Conservation (phyloP, 2,329 filamentous ascomycete species). For the Grosmannia serpens region DNA sequence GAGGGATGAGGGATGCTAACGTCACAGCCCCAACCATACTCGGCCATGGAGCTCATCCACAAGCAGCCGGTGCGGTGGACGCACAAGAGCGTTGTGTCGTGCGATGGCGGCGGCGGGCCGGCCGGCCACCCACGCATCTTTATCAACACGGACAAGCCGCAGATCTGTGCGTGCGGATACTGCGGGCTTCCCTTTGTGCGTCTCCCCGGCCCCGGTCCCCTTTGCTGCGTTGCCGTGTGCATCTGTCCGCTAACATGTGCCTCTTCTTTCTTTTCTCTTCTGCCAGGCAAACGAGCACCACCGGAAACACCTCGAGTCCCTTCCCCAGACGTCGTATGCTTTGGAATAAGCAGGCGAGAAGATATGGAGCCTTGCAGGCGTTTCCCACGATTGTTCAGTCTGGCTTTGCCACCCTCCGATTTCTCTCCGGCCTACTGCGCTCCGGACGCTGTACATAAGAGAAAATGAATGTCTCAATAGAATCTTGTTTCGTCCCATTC, state of each 20-base stretch:
- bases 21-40: slow-evolving; percentile 67
- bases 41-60: slow-evolving; percentile 93
- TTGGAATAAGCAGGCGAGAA: slow-evolving; percentile 30
- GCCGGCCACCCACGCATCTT: slow-evolving; percentile 86
- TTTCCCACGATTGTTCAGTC: too few species aligned
- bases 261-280: neutral
- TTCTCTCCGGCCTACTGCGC: neutral
- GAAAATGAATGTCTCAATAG: neutral
- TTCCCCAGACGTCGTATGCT: slow-evolving; percentile 72
- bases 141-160: slow-evolving; percentile 96
- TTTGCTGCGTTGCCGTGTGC: neutral
- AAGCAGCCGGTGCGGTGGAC: slow-evolving; percentile 91
- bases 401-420: neutral
- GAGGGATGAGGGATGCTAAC: slow-evolving; percentile 16
- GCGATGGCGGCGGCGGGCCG: slow-evolving; percentile 85
- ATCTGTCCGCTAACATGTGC: neutral
- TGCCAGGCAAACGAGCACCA: slow-evolving; percentile 79
- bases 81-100: slow-evolving; percentile 68
- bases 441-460: slow-evolving; percentile 1
- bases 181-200: slow-evolving; percentile 89
- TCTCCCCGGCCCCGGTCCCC: slow-evolving; percentile 7
- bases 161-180: slow-evolving; percentile 81
- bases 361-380: neutral
- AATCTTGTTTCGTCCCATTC: neutral
- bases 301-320: slow-evolving; percentile 70